Evolutionary conservation across 345 rosid species (phyloP), one percentile per base, ranked within the genome.

Genomic region (Ceriops zippeliana): DNA sequence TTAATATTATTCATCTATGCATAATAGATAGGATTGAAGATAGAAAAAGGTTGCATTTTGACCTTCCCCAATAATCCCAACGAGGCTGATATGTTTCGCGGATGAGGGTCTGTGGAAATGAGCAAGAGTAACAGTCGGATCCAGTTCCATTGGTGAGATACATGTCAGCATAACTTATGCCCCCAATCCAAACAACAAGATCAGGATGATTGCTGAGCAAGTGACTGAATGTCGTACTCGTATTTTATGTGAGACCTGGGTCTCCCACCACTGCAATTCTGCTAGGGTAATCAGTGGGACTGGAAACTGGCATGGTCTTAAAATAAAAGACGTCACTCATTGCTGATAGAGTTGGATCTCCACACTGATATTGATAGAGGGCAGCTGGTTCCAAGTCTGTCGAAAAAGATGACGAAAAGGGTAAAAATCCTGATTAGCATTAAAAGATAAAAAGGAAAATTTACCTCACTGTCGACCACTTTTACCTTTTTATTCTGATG

Each of bases 1-100:
- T 11, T 24, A 63, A 63, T 11, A 21, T 26, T 24, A 2, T 46
- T 56, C 28, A 22, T 22, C 6, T 42, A 4, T 21, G 53, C 26
- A 4, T 24, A 28, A 13, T 38, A 27, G 66, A 31, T 27, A 20
- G 24, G 16, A 26, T 20, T 15, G 17, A 17, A 20, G 64, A 59
- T 20, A 31, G 26, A 20, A 34, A 32, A 59, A 27, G 61, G 24
- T 51, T 13, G 57, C 32, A 54, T 24, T 46, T 74, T 75, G 20
- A 91, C 99, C 99, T 95, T 79, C 97, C 99, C 97, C 96, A 91
- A 61, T 83, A 84, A 74, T 95, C 99, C 99, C 99, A 95, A 24
- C 97, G 96, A 78, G 97, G 97, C 80, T 95, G 99, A 76, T 88
- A 91, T 2, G 83, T 79, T 80, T 91, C 89, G 3, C 80, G 89